Conservation (phyloP, 2,329 filamentous ascomycete species). For the Botryotinia convoluta region DNA sequence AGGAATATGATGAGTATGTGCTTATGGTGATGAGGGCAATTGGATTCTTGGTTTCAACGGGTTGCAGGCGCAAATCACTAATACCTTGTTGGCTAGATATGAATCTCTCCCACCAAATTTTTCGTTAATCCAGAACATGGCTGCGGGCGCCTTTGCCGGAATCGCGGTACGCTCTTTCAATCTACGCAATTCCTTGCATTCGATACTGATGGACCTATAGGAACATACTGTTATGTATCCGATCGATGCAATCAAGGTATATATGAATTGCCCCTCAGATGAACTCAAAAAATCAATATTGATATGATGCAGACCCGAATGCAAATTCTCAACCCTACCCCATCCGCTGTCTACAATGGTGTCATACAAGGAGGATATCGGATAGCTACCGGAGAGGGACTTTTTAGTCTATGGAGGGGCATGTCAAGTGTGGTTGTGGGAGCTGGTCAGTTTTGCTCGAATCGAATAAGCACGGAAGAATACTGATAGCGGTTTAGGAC, state of each 20-base stretch:
- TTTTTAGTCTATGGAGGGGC: conserved; percentile 90
- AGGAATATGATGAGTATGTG: conserved; percentile 63
- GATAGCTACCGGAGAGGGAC: conserved; percentile 85
- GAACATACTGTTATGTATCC: conserved; percentile 99
- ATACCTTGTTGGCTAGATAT: conserved; percentile 55
- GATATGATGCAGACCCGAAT: conserved; percentile 73
- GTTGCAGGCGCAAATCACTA: conserved; percentile 24
- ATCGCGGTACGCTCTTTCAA: conserved; percentile 33
- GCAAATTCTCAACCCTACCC: conserved; percentile 87
- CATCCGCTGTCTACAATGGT: conserved; percentile 79
- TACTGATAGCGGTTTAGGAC: conserved; percentile 57
- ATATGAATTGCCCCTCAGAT: conserved; percentile 19
- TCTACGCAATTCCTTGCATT: conserved; percentile 23
- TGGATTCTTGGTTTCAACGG: conserved; percentile 12
- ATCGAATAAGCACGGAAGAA: conserved; percentile 13
- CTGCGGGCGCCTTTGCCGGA: conserved; percentile 92
- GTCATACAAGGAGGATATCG: conserved; percentile 90
- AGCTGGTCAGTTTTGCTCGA: conserved; percentile 63
- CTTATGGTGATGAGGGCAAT: conserved; percentile 16
- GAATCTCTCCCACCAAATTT: conserved; percentile 93
- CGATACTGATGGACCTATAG: conserved; percentile 46
- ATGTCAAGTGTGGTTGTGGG: conserved; percentile 95
- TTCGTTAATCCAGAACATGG: conserved; percentile 91
- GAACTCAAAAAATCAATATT: conserved; percentile 20
- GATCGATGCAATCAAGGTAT: conserved; percentile 93